Conservation (phyloP, 352 stramenopile species). For the Phytopythium litorale region DNA sequence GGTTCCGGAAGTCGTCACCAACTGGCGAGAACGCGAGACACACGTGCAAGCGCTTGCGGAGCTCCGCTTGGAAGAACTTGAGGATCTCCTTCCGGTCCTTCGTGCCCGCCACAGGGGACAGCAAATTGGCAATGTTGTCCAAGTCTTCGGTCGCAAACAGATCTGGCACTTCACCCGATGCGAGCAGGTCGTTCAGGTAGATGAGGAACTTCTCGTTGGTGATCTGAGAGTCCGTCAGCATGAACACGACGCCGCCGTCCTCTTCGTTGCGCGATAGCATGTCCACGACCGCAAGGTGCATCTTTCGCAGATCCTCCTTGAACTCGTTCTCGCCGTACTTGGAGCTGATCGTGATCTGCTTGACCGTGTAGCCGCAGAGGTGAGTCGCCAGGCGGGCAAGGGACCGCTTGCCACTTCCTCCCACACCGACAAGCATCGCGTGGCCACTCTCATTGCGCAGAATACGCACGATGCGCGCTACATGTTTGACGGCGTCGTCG, state of each 20-base stretch:
- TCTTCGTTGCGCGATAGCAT: conserved; percentile 85
- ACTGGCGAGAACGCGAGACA: conserved; percentile 95
- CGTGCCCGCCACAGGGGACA: conserved; percentile 61
- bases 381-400: conserved; percentile 91
- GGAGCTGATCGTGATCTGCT: conserved; percentile 93
- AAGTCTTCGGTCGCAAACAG: conserved; percentile 94
- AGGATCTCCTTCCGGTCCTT: conserved; percentile 92
- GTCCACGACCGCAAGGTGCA: conserved; percentile 93
- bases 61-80: conserved; percentile 94
- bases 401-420: conserved; percentile 93
- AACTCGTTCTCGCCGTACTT: conserved; percentile 96
- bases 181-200: conserved; percentile 94
- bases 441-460: conserved; percentile 88
- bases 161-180: conserved; percentile 92
- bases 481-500: conserved; percentile 96
- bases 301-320: conserved; percentile 95
- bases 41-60: conserved; percentile 94
- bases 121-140: conserved; percentile 90
- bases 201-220: conserved; percentile 97
- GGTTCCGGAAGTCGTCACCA: conserved; percentile 93
- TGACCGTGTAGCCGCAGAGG: conserved; percentile 90
- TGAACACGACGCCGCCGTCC: conserved; percentile 90
- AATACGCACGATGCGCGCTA: conserved; percentile 94
- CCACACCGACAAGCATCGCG: conserved; percentile 93
- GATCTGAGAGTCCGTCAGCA: conserved; percentile 95